Evolutionary conservation across 108 stramenopile genomes (phyloP).

Genomic region (Skeletonema costatum): DNA sequence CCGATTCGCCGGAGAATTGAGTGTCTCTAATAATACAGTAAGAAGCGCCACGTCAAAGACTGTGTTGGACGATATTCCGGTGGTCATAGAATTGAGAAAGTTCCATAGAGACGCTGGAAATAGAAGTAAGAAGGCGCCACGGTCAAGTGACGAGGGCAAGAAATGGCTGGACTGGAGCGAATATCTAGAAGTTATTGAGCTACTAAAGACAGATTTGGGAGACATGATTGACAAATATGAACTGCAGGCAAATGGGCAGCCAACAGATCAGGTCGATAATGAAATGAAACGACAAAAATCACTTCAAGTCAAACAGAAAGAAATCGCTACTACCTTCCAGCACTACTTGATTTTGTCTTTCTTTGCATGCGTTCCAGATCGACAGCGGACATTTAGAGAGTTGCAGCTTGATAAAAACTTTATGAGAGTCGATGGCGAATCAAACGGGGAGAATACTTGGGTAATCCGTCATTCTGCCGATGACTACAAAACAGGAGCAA

Average conservation of each 20-base stretch:
- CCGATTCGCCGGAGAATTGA: slow-evolving; percentile 62
- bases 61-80: slow-evolving; percentile 69
- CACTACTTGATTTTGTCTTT: slow-evolving; percentile 78
- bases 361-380: slow-evolving; percentile 82
- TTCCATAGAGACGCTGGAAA: slow-evolving; percentile 79
- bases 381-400: slow-evolving; percentile 85
- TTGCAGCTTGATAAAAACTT: slow-evolving; percentile 76
- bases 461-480: slow-evolving; percentile 61
- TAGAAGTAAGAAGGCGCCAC: slow-evolving; percentile 58
- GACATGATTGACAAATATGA: slow-evolving; percentile 39
- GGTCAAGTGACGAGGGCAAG: slow-evolving; percentile 73
- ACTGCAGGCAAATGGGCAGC: neutral
- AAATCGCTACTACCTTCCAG: slow-evolving; percentile 69
- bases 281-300: slow-evolving; percentile 2
- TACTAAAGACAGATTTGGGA: slow-evolving; percentile 56
- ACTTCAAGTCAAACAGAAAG: slow-evolving; percentile 33
- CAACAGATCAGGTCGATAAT: neutral
- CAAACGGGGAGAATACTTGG: slow-evolving; percentile 37
- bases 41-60: slow-evolving; percentile 31
- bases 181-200: slow-evolving; percentile 63
- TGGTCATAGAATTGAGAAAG: slow-evolving; percentile 73
- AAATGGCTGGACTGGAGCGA: slow-evolving; percentile 87
- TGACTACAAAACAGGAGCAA: slow-evolving; percentile 85
- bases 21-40: neutral
- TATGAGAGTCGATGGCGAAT: slow-evolving; percentile 24